Conservation (phyloP, 2,329 filamentous ascomycete genomes). For the Xylariaceae sp. region DNA sequence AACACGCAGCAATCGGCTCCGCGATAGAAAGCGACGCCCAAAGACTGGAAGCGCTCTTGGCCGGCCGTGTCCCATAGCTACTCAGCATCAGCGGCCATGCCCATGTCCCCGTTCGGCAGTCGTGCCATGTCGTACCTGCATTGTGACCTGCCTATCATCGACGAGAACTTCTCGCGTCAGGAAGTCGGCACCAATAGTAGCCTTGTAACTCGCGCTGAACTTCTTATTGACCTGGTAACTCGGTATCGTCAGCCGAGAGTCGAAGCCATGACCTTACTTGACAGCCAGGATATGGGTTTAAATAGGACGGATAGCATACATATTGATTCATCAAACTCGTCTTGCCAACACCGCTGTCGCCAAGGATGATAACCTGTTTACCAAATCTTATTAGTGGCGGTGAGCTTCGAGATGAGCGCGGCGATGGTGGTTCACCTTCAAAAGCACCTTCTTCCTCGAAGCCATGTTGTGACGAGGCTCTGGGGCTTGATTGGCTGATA, state of each 20-base stretch:
- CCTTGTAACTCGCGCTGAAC: constrained; percentile 99
- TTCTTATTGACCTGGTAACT: constrained; percentile 90
- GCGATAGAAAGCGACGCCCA: constrained; percentile 95
- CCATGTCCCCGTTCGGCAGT: constrained; percentile 1
- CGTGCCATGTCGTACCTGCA: constrained; percentile 63
- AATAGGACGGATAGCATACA: constrained; percentile 54
- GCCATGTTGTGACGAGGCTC: constrained; percentile 50
- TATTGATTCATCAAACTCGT: constrained; percentile 99
- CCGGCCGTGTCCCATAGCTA: constrained; percentile 97
- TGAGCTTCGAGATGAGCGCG: constrained; percentile 1
- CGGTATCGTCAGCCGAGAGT: not conserved
- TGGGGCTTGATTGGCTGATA: constrained; percentile 4
- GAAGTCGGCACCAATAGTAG: constrained; percentile 97
- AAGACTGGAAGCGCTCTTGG: constrained; percentile 93
- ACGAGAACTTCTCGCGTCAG: constrained; percentile 96
- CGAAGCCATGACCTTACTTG: not conserved
- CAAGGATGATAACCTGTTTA: constrained; percentile 89
- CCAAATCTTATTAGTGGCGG: not conserved
- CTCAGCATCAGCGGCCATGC: constrained; percentile 17
- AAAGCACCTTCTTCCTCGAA: constrained; percentile 81
- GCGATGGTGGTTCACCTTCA: constrained; percentile 60
- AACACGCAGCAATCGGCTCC: constrained; percentile 97
- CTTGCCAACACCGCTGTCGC: constrained; percentile 98
- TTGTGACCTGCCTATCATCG: constrained; percentile 94
- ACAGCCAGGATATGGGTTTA: not conserved